Base-by-base conservation (phyloP, 129 eudicot genomes). In the Apium graveolens region DNA sequence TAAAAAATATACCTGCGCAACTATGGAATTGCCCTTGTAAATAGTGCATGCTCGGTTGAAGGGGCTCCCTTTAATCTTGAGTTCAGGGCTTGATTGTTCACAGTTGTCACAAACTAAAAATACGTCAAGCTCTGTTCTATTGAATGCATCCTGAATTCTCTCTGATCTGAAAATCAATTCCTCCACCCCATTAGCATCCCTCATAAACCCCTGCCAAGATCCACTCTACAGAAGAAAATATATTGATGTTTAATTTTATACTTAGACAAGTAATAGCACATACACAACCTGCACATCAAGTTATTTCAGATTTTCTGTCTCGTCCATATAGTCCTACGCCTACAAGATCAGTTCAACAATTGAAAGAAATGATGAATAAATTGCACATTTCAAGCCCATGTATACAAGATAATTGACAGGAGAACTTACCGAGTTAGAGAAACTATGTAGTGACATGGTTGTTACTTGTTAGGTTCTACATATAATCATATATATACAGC, bases 1-100 rank as follows among this genome's bases (percentile, higher is more conserved):
- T 8, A 65, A 57, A 37, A 20, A 39, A 60, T 90, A 60, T 92
- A 94, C 98, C 98, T 94, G 90, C 42, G 97, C 98, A 68, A 88
- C 85, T 48, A 94, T 76, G 63, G 90, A 82, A 78, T 91, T 77
- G 41, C 82, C 97, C 17, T 79, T 87, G 69, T 94, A 94, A 37
- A 94, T 85, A 62, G 98, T 91, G 87, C 98, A 91, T 24, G 98
- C 82, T 84, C 97, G 88, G 79, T 79, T 75, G 83, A 89, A 91
- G 72, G 90, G 89, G 74, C 83, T 81, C 72, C 98, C 98, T 86
- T 81, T 91, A 85, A 94, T 86, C 82, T 79, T 89, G 31, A 94
- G 82, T 70, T 80, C 83, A 4, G 83, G 73, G 70, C 49, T 80
- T 26, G 80, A 57, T 37, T 73, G 84, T 78, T 84, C 76, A 41